Evolutionary conservation across 2,329 filamentous ascomycete genomes (phyloP), one percentile per base, ranked within the genome.

Genomic region (Penicillium sp.): DNA sequence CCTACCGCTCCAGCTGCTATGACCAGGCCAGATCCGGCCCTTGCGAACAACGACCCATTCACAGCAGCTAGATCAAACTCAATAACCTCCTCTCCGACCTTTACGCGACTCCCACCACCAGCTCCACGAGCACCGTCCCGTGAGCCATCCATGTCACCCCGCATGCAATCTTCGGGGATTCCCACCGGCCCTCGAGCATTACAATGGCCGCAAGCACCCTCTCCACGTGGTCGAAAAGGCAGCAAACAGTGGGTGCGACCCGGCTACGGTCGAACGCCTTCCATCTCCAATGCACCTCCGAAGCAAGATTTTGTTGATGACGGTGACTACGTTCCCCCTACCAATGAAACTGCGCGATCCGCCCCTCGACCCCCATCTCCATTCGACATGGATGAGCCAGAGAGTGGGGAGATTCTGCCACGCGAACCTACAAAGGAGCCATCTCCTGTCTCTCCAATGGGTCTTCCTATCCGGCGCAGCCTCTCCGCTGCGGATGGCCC

Each of bases 181-280:
- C 75, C 75, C 11, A 77, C 73, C 8, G 75, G 73, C 3, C 74
- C 75, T 32, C 72, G 75, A 47, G 74, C 73, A 6, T 65, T 73
- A 43, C 69, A 72, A 53, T 67, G 70, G 45, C 62, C 48, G 27
- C 56, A 64, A 7, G 56, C 67, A 34, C 62, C 63, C 13, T 66
- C 70, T 10, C 65, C 72, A 27, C 66, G 66, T 18, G 18, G 18
- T 6, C 60, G 65, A 4, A 76, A 75, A 51, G 58, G 45, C 14
- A 74, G 67, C 48, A 74, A 75, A 55, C 70, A 70, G 54, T 76
- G 73, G 74, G 63, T 70, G 43, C 72, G 72, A 29, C 66, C 72
- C 27, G 72, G 69, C 13, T 75, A 72, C 48, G 62, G 52, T 36
- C 63, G 67, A 29, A 61, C 62, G 0, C 64, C 64, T 4, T 55